Base-by-base conservation (phyloP, 768 basidiomycete genomes). In the Kwoniella sp. region DNA sequence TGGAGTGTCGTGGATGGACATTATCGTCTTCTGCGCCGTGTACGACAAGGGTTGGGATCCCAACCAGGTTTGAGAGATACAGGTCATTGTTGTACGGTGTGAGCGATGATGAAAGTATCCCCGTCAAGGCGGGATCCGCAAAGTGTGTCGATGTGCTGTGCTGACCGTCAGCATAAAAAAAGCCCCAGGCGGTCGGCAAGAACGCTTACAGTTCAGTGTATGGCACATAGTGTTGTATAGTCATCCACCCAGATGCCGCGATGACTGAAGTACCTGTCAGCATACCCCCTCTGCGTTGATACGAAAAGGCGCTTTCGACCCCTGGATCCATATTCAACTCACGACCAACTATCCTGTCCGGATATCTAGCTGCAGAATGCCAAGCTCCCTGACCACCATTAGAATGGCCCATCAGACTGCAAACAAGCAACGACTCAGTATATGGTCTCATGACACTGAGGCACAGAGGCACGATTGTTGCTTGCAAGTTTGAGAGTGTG, bases 321-420 rank as follows among this genome's bases (percentile, higher is more conserved):
- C 7, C 34, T 34, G 41, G 41, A 11, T 4, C 41, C 9, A 26
- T 28, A 30, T n/a, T 1, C 7, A 56, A 61, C 63, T 62, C 34
- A 26, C 69, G 55, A 66, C 67, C 69, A 4, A 66, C 47, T 8
- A 71, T 88, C 9, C 88, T 70, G 12, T 94, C 92, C 0, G 93
- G 92, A 79, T 86, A 90, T 67, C 89, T 83, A 28, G 87, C 85
- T 15, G 89, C 87, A 20, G 90, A 74, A 77, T 92, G 88, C 90
- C 91, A 93, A 1, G 88, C 84, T 0, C 93, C 93, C 79, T 94
- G 93, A 13, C 92, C 93, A 29, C 93, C 93, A 77, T 96, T 96
- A 2, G 92, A 94, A 76, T 96, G 93, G 0, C 93, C 93, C 34
- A 93, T 82, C n/a, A 93, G 73, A 89, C 81, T 8, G 87, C 85